These are phyloP conservation scores for Chlorociboria aeruginascens DNA, from an alignment of 495 filamentous ascomycete species.

Conservation along the genomic window DNA sequence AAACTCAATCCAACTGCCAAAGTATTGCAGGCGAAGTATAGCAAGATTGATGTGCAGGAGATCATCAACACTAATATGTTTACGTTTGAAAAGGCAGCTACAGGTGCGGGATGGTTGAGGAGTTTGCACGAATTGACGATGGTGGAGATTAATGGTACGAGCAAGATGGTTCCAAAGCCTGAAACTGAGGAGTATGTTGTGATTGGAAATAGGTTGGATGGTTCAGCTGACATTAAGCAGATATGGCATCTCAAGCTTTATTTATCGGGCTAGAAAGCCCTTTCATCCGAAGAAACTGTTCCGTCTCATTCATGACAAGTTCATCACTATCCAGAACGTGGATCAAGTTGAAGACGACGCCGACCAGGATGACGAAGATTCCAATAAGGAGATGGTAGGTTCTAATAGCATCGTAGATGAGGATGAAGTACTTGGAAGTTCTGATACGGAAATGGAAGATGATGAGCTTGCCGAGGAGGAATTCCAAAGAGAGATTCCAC, in stretches of 20 bases:
- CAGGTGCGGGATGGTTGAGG: not conserved
- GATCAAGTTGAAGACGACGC: not conserved
- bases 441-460: not conserved
- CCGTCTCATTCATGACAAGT: not conserved
- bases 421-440: not conserved
- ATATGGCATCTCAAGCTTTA: not conserved
- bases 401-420: not conserved
- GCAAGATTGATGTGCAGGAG: not conserved
- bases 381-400: not conserved
- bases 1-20: not conserved
- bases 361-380: not conserved
- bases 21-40: not conserved
- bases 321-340: not conserved
- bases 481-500: too few relatives aligned
- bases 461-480: not conserved
- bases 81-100: not conserved
- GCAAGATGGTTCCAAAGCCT: not conserved
- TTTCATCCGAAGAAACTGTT: not conserved
- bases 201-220: too few relatives aligned
- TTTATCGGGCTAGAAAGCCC: not conserved
- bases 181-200: not conserved
- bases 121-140: too few relatives aligned
- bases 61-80: not conserved
- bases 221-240: not conserved
- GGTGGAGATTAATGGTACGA: too few relatives aligned